Conservation (phyloP, 768 basidiomycete species). For the Rhodotorula kratochvilovae region DNA sequence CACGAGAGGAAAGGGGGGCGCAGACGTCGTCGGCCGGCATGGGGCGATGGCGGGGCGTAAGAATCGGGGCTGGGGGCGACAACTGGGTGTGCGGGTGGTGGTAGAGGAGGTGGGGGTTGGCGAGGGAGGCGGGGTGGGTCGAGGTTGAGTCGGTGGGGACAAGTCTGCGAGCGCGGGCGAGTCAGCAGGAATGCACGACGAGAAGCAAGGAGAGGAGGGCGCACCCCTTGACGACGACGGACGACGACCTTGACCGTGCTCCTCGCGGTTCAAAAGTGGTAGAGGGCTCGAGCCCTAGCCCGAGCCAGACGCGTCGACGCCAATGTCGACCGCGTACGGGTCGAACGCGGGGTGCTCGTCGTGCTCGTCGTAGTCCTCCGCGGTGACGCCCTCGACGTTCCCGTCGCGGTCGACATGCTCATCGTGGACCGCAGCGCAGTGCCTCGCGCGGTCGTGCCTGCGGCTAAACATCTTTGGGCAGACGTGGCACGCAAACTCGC, state of each 20-base stretch:
- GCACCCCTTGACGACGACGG: not conserved
- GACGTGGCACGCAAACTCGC: conserved; percentile 39
- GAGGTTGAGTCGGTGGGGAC: too few relatives aligned
- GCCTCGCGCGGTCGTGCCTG: conserved; percentile 42
- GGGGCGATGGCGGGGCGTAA: not conserved
- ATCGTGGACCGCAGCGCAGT: conserved; percentile 41
- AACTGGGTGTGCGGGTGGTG: not conserved
- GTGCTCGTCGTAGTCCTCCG: not conserved
- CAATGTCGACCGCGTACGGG: conserved; percentile 1
- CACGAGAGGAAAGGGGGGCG: not conserved
- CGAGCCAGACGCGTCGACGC: not conserved
- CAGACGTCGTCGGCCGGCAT: not conserved
- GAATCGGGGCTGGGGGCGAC: not conserved
- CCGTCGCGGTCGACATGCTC: conserved; percentile 32
- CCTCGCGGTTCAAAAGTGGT: not conserved
- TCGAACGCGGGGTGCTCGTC: conserved; percentile 4
- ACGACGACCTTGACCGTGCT: not conserved
- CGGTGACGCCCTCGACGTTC: not conserved
- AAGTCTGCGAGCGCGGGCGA: too few relatives aligned
- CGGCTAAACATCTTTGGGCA: conserved; percentile 42
- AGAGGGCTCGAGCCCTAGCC: not conserved
- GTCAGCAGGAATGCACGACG: too few relatives aligned
- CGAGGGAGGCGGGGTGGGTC: too few relatives aligned
- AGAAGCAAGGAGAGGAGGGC: not conserved
- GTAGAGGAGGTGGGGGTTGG: not conserved